A percentile compares a stretch with the other conserved stretches of the same genome.
Evolutionary conservation across 2,329 filamentous ascomycete genomes (phyloP).

Genomic region (Diaporthe sp.): DNA sequence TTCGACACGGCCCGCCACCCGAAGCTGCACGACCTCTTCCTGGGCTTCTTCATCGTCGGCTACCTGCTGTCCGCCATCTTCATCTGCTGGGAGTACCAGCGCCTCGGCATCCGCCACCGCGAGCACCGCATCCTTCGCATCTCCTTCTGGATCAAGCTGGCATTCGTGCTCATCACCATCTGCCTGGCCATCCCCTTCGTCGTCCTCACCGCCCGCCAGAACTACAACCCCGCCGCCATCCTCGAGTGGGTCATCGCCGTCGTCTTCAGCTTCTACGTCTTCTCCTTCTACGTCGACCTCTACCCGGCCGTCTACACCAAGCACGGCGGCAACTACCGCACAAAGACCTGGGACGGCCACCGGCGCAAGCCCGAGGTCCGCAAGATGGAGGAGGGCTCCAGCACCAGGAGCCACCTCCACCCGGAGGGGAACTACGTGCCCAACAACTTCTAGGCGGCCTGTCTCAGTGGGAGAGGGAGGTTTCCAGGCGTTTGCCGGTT

Average conservation of each 20-base stretch:
- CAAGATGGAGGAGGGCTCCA: constrained; percentile 37
- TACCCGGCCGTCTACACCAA: constrained; percentile 79
- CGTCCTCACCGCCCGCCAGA: constrained; percentile 60
- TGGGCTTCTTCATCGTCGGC: constrained; percentile 86
- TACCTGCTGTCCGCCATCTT: constrained; percentile 90
- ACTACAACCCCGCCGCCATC: constrained; percentile 78
- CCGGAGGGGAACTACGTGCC: constrained; percentile 9
- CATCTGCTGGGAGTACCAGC: constrained; percentile 91
- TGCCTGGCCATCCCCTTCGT: constrained; percentile 80
- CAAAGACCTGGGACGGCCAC: constrained; percentile 32
- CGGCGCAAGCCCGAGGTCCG: constrained; percentile 9
- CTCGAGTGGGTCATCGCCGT: constrained; percentile 85
- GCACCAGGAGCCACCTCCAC: constrained; percentile 28
- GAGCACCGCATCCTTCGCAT: constrained; percentile 78
- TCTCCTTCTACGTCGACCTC: constrained; percentile 90
- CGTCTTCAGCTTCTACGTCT: constrained; percentile 88
- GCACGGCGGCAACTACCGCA: constrained; percentile 45
- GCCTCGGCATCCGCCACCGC: constrained; percentile 83
- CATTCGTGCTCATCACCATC: constrained; percentile 86
- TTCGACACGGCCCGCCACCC: constrained; percentile 84
- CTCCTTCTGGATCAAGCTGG: constrained; percentile 90
- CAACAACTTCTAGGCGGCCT: constrained; percentile 22
- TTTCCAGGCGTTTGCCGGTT: background rate
- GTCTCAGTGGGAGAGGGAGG: background rate
- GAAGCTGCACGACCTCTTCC: constrained; percentile 78